Evolutionary conservation across 768 basidiomycete species (phyloP).

Genomic region (Termitomyces sp.): DNA sequence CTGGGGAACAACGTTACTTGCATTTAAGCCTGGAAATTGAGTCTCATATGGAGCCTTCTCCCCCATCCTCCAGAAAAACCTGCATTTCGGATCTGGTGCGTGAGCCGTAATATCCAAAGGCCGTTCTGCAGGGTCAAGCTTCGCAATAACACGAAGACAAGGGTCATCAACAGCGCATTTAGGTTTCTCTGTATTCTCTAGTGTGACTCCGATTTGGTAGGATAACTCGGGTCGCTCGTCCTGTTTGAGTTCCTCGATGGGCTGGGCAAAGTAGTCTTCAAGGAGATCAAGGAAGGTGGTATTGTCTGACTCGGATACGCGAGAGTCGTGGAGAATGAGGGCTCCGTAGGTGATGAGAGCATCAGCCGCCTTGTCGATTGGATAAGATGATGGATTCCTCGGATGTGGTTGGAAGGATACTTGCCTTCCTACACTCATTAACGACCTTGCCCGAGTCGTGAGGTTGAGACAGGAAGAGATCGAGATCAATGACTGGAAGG

Average conservation of each 20-base stretch:
- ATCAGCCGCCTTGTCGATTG: conserved; percentile 56
- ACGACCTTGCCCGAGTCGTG: conserved; percentile 40
- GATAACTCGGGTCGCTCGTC: conserved; percentile 84
- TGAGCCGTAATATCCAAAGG: conserved; percentile 81
- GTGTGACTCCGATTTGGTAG: conserved; percentile 91
- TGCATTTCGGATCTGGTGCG: conserved; percentile 88
- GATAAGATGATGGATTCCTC: not conserved
- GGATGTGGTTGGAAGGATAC: conserved; percentile 2
- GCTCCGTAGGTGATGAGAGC: conserved; percentile 85
- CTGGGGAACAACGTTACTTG: conserved; percentile 77
- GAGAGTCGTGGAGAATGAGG: conserved; percentile 77
- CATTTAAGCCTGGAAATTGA: conserved; percentile 69
- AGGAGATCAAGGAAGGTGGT: conserved; percentile 78
- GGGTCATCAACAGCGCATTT: conserved; percentile 81
- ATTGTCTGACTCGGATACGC: conserved; percentile 83
- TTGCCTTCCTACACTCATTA: conserved; percentile 65
- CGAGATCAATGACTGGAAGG: conserved; percentile 74
- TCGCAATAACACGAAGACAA: conserved; percentile 75
- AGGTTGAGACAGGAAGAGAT: conserved; percentile 53
- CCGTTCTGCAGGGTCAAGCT: conserved; percentile 70
- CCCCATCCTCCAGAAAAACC: conserved; percentile 89
- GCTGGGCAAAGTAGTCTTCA: conserved; percentile 90
- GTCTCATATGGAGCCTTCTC: conserved; percentile 73
- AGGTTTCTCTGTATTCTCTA: conserved; percentile 95
- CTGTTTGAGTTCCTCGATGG: conserved; percentile 49